Base-by-base conservation (phyloP, 1,284 basidiomycete species). In the Retiboletus flavoniger region DNA sequence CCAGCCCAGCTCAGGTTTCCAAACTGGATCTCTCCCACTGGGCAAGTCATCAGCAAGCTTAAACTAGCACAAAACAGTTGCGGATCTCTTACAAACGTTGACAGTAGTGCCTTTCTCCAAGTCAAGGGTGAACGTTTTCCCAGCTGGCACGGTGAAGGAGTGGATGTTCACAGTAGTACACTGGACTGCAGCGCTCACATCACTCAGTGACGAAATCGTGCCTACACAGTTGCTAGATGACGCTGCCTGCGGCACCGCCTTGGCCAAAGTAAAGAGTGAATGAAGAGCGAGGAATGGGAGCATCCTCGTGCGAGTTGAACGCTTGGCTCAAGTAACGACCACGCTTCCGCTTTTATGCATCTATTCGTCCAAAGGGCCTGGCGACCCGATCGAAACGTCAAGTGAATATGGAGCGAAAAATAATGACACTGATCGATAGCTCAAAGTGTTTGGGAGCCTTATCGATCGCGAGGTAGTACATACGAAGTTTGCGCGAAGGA, bases 21-120 rank as follows among this genome's bases (percentile, higher is more conserved):
- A 59, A 82, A 81, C 19, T 60, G 58, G 35, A 82, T 69, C 11
- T 78, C 72, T 11, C 79, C 80, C 52, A 73, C 79, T 81, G 36
- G 7, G 17, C 19, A 26, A 16, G 29, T 38, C 41, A 26, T 50
- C 43, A 49, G 31, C n/a, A 3, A 13, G 34, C 11, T 31, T 11
- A 28, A 8, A 11, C 21, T 7, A 17, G 28, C 6, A 11, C 1
- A 35, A 43, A 46, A 19, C 5, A 14, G 38, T 39, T 16, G 16
- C n/a, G 1, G 13, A 43, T 7, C n/a, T 55, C 68, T 57, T 43
- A 71, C 67, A 41, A 24, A 68, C 43, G 4, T 72, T 79, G 47
- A 81, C 80, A 3, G 71, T 78, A 0, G 78, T 74, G 3, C 75
- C 74, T 16, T 63, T 59, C 48, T 72, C 47, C 39, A 81, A 63